phyloP scores from a whole-genome alignment of 768 basidiomycete genomes.

The Lactarius vividus region DNA sequence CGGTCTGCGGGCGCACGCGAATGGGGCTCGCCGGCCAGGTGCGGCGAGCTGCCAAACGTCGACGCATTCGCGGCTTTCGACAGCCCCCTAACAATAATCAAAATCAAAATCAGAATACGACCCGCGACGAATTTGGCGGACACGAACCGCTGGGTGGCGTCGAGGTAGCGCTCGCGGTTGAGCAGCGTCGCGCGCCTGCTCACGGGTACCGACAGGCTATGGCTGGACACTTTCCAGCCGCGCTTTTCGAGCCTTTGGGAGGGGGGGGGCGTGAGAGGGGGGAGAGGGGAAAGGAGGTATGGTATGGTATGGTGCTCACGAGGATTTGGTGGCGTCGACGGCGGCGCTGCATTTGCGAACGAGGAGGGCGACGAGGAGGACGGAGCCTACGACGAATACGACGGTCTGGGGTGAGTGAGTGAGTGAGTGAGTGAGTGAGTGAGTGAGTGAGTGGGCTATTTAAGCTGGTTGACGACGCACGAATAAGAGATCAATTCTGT shows the following conservation, averaged over 20 bases:
- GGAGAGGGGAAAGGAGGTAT: too few relatives aligned
- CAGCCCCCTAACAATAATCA: not conserved
- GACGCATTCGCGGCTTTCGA: not conserved
- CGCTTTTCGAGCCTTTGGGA: not conserved
- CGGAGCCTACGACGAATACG: conserved; percentile 1
- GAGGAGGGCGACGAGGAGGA: not conserved
- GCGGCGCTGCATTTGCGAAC: conserved; percentile 5
- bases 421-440: too few relatives aligned
- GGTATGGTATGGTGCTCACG: conserved; percentile 7
- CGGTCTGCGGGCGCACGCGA: too few relatives aligned
- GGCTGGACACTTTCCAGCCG: conserved; percentile 2
- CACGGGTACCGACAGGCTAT: not conserved
- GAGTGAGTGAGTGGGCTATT: not conserved
- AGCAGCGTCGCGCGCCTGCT: not conserved
- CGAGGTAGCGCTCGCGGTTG: conserved; percentile 12
- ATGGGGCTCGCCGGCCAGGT: too few relatives aligned
- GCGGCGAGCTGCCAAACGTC: not conserved
- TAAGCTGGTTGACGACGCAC: not conserved
- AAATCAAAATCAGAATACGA: too few relatives aligned
- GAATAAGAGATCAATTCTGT: conserved; percentile 6
- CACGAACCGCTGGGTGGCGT: conserved; percentile 18
- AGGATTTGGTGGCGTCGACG: conserved; percentile 10
- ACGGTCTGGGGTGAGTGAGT: not conserved
- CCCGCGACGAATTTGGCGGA: too few relatives aligned
- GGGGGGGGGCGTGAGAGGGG: not conserved